These are phyloP conservation scores for Populus deltoides DNA, from an alignment of 345 rosid species.

Conservation along the genomic window DNA sequence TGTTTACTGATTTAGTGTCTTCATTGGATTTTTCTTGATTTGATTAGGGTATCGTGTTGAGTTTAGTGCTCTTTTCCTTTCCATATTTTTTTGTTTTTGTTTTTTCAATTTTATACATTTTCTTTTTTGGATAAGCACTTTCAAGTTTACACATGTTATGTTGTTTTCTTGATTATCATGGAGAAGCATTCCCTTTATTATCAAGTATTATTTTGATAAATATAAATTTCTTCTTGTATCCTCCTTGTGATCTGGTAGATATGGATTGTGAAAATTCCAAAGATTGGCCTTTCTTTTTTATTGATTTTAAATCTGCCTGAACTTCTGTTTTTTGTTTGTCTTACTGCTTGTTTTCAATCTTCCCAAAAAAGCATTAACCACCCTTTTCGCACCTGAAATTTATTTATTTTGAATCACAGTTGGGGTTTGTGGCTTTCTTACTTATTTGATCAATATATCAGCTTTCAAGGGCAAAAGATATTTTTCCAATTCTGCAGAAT, in stretches of 20 bases:
- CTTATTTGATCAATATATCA: slow-evolving; percentile 14
- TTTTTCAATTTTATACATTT: neutral
- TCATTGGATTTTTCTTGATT: slow-evolving; percentile 4
- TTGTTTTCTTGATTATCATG: neutral
- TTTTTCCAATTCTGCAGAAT: slow-evolving; percentile 5
- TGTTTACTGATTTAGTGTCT: neutral
- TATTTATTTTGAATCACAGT: neutral
- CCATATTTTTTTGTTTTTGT: neutral
- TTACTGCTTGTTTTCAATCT: neutral
- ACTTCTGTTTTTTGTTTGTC: neutral
- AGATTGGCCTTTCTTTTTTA: neutral
- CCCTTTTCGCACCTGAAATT: neutral
- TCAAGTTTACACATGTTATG: neutral
- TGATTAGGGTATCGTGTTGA: slow-evolving; percentile 13
- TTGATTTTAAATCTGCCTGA: neutral
- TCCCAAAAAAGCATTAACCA: too few relatives aligned
- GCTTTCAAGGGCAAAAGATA: slow-evolving; percentile 16
- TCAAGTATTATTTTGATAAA: neutral
- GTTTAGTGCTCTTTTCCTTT: too few relatives aligned
- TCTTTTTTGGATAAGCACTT: neutral
- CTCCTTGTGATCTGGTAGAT: neutral
- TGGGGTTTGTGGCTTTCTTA: slow-evolving; percentile 1
- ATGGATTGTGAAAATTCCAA: neutral
- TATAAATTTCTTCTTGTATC: neutral
- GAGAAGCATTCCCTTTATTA: neutral